Evolutionary conservation across 495 filamentous ascomycete species (phyloP), one percentile per base, ranked within the genome.

Genomic region (Aspergillus coremiiformis): DNA sequence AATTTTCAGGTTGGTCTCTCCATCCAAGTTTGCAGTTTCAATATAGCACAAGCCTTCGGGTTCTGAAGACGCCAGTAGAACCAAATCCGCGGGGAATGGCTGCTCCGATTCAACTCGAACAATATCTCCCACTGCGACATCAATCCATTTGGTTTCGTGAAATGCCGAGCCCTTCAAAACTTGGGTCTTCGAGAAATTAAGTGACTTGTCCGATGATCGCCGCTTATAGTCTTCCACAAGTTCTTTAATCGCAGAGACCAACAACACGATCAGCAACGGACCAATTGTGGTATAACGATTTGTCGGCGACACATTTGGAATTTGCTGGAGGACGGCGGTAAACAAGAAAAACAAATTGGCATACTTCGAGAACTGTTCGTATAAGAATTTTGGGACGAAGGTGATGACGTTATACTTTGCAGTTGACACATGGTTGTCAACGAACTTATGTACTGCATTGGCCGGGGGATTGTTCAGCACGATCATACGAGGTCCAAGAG

Each of bases 301-400:
- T 5, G 93, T 99, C 7, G 93, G 93, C 19, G 90, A 94, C 45
- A 99, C 83, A 57, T 86, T 84, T 14, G 93, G 94, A 59, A 99
- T 95, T 65, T 99, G 94, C 72, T 99, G 94, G 27, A 99, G 69
- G 5, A 82, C 84, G 3, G 94, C 92, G 27, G 94, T 99, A 69
- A 99, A 96, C 62, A 99, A 83, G 84, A 99, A 99, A 77, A 99
- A 99, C 57, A 99, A 66, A 66, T 99, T 99, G 71, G 93, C 94
- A 71, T 95, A 96, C 72, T 96, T 99, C 44, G 90, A 95, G 74
- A 99, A 99, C 69, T 99, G 94, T 63, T 99, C 94, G 70, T 90
- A 94, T 19, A 99, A 75, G 73, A 99, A 99, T 69, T 99, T 99
- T 43, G 93, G 92, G 23, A 96, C 61, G 67, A 97, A 97, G n/a